Evolutionary conservation across 345 rosid genomes (phyloP).

Genomic region (Syzygium jambos): DNA sequence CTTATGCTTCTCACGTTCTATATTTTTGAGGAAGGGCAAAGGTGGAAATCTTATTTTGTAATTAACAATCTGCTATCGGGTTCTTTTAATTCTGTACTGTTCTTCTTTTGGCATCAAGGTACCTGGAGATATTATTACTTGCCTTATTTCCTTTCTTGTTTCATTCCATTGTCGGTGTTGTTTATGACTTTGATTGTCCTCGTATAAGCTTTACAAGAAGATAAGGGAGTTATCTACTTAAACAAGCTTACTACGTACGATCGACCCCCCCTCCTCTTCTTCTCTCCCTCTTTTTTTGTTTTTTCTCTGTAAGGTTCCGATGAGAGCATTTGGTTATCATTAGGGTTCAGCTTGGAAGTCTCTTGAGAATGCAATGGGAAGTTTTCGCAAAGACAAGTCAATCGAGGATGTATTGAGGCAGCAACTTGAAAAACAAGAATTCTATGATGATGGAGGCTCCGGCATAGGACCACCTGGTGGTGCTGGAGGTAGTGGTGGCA

Average conservation of each 20-base stretch:
- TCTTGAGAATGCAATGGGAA: slow-evolving; percentile 43
- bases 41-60: neutral
- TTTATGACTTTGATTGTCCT: neutral
- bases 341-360: slow-evolving; percentile 63
- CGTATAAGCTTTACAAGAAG: neutral
- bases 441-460: slow-evolving; percentile 26
- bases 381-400: slow-evolving; percentile 25
- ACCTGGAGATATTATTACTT: neutral
- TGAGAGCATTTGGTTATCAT: neutral
- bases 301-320: neutral
- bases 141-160: neutral
- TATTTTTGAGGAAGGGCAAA: neutral
- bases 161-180: neutral
- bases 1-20: neutral
- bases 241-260: neutral
- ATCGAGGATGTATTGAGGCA: slow-evolving; percentile 55
- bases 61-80: neutral
- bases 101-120: neutral
- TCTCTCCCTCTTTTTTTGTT: neutral
- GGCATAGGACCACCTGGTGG: slow-evolving; percentile 38
- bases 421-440: slow-evolving; percentile 53
- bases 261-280: neutral
- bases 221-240: neutral
- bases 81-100: neutral
- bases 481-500: slow-evolving; percentile 34